A percentile compares a stretch with the other conserved stretches of the same genome.
phyloP scores from a whole-genome alignment of 768 basidiomycete species.

The Lactarius hengduanensis region DNA sequence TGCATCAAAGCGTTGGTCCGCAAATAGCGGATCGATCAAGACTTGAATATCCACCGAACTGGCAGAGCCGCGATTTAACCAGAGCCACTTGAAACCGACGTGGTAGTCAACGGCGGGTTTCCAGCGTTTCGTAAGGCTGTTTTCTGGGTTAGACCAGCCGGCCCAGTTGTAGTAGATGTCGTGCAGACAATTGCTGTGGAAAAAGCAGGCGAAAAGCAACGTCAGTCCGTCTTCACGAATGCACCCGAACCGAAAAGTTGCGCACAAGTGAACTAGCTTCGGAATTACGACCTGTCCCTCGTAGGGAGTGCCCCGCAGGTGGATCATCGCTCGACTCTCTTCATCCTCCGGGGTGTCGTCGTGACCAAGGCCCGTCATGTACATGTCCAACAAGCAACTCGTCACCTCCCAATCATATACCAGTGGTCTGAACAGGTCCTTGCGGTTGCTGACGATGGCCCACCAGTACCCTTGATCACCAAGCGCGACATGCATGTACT shows the following conservation, averaged over 20 bases:
- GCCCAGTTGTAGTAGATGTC: conserved; percentile 46
- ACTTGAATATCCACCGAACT: conserved; percentile 36
- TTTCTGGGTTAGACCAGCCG: conserved; percentile 45
- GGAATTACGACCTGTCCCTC: conserved; percentile 45
- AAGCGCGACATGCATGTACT: conserved; percentile 45
- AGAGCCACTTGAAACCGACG: conserved; percentile 50
- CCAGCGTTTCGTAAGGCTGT: conserved; percentile 45
- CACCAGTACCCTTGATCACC: conserved; percentile 56
- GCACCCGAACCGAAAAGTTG: conserved; percentile 1
- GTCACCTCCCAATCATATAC: conserved; percentile 50
- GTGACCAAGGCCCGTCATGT: conserved; percentile 44
- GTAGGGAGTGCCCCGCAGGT: conserved; percentile 42
- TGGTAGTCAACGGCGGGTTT: conserved; percentile 46
- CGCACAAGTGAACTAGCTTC: conserved; percentile 52
- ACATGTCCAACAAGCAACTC: conserved; percentile 49
- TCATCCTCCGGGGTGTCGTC: conserved; percentile 39
- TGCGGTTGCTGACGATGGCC: conserved; percentile 47
- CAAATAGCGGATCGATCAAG: conserved; percentile 39
- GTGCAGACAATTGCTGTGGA: conserved; percentile 44
- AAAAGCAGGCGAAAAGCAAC: conserved; percentile 18
- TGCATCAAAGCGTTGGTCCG: conserved; percentile 38
- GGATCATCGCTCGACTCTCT: conserved; percentile 39
- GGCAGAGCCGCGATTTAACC: conserved; percentile 40
- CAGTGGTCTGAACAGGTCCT: conserved; percentile 44
- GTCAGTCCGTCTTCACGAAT: not conserved